Base-by-base conservation (phyloP, 148 eudicot genomes). In the Spergularia bocconei region DNA sequence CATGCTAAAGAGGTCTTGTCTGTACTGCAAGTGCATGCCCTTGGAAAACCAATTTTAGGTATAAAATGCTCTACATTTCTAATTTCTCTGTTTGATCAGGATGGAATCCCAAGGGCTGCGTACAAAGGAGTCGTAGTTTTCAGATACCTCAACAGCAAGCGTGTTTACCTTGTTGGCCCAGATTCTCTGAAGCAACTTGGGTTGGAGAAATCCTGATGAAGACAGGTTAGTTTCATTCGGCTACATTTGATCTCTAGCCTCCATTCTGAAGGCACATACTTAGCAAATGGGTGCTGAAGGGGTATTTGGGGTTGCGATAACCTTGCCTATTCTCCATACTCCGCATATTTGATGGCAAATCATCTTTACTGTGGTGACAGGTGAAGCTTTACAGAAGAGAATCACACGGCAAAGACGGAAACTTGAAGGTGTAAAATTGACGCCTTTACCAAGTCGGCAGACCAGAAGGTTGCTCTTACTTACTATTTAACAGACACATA, bases 91-190 rank as follows among this genome's bases (percentile, higher is more conserved):
- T 75, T 77, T 68, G 75, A 64, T 39, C 88, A 92, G 99, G 99
- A 92, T 84, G 97, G 97, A 70, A 76, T 92, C 65, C 99, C 99
- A 23, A 84, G 98, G 82, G 80, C 99, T 68, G 93, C 96, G 78
- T 95, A 90, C 82, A 89, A 95, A 86, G 99, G 97, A 71, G 87
- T 90, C 14, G 97, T 90, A 5, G 96, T 91, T 63, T 94, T 94
- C 84, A 87, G 98, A 62, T 80, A 87, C 78, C 85, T 82, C 72
- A 86, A 81, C 67, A 61, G 83, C 67, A 84, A 85, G 66, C 93
- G 95, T 60, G 88, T 94, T 52, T 94, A 88, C 85, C 87, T 94
- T 73, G 89, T 94, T 73, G 92, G 93, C 69, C 96, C 96, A 33
- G 86, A 83, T 85, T 91, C 93, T 61, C 80, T 90, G 29, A 80